Base-by-base conservation (phyloP, 139 green algal genomes). In the Eudorina sp. region DNA sequence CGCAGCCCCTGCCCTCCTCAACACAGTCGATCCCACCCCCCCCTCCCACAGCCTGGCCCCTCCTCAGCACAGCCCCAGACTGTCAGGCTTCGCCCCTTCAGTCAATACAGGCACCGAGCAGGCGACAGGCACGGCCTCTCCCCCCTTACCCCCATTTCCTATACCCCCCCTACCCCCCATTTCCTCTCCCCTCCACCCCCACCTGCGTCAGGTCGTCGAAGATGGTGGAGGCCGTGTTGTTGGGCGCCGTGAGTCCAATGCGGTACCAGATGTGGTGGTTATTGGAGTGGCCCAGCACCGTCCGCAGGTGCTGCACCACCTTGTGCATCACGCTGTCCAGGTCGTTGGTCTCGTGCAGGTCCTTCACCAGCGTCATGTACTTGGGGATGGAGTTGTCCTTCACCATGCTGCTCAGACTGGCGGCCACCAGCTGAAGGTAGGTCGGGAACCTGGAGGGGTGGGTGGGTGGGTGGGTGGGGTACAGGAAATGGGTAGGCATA, bases 221-320 rank as follows among this genome's bases (percentile, higher is more conserved):
- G 31, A 95, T 91, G 53, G 90, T 93, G 2, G 91, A 91, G 3
- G 91, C 93, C 6, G 69, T 85, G 82, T 92, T 91, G 86, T 89
- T 91, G 41, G 41, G 75, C 13, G 83, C 89, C 19, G 91, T 90
- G 9, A 95, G 86, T 4, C 90, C 93, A 38, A 94, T 58, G 9
- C 91, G 89, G 90, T 94, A 92, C 91, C 93, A 95, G 0, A 90
- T 78, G 75, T 95, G 93, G 79, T 84, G 68, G 64, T 91, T 92
- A 72, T 66, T 89, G 46, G 80, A 87, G 53, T 92, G 88, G 9
- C 79, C 87, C 69, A 95, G 89, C 48, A 93, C 79, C 3, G 45
- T 60, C 21, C 85, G 86, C 46, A 91, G 84, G 89, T 91, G 90
- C 68, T 88, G 36, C 77, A 94, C 84, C 62, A 93, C 84, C 62